Evolutionary conservation across 495 filamentous ascomycete genomes (phyloP), one percentile per base, ranked within the genome.

Genomic region (Hypoxylon trugodes): DNA sequence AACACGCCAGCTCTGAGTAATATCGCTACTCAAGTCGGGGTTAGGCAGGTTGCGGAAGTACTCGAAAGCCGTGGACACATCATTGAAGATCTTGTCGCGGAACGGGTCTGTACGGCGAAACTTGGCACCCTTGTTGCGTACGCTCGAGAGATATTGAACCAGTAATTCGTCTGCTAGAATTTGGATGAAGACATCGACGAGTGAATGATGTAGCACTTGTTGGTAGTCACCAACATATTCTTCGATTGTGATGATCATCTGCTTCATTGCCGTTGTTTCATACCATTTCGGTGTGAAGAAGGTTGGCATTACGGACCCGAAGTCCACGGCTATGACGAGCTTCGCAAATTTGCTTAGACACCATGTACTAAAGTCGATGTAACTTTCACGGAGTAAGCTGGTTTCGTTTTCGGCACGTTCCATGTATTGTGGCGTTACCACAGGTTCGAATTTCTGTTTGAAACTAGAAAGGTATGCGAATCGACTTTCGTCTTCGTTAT

Each of bases 261-360:
- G 90, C 61, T 89, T 90, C 84, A 97, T 91, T 38, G 89, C 87
- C 43, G 86, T 89, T 53, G 87, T 86, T 15, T 81, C 78, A 70
- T 97, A 97, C 95, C 95, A 99, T 55, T 82, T 83, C 16, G 85
- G 76, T 0, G 94, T 97, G 82, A 97, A 99, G 77, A 98, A 90
- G 38, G 96, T 90, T 24, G 89, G 84, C 59, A 96, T 85, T 16
- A 92, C 91, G 13, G 84, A 69, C 59, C 80, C 81, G 77, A 99
- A 91, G 81, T 99, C 95, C 65, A 93, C 85, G 16, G 79, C 75
- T 79, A 99, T 96, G 65, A 99, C 88, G 15, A 96, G 80, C 42
- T 83, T 77, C 26, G 90, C 90, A 64, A 98, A 97, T 63, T 87
- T 89, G 55, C 84, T 82, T 38, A 98, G 88, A 75, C 92, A 96